These are phyloP conservation scores for Mallotus repandus DNA, from an alignment of 441 rosid genomes.

Conservation along the genomic window DNA sequence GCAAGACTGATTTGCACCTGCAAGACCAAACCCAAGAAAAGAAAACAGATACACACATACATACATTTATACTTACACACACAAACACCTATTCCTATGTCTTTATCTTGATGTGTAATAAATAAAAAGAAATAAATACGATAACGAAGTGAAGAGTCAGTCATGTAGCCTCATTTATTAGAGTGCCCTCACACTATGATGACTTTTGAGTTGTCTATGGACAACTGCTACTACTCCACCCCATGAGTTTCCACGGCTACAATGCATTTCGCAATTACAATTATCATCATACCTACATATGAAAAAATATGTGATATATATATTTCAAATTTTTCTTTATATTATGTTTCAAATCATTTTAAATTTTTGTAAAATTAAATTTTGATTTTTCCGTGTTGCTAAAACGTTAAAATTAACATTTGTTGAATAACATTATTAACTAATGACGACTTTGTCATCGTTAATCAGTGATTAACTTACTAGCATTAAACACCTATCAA, in stretches of 20 bases:
- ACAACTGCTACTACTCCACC: neutral
- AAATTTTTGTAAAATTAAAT: no score
- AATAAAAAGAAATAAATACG: neutral
- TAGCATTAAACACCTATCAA: no score
- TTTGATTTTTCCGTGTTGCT: no score
- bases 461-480: no score
- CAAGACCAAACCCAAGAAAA: neutral
- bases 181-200: conserved; percentile 11
- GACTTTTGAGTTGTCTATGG: conserved; percentile 7
- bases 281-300: neutral
- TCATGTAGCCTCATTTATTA: neutral
- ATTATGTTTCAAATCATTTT: neutral
- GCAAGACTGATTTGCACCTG: neutral
- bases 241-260: neutral
- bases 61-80: no score
- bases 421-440: no score
- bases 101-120: conserved; percentile 16
- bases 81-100: conserved; percentile 13
- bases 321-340: no score
- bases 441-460: no score
- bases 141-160: no score
- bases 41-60: neutral
- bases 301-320: neutral
- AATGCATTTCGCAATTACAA: neutral
- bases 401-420: no score